Base-by-base conservation (phyloP, 768 basidiomycete genomes). In the Boletus rex-veris region DNA sequence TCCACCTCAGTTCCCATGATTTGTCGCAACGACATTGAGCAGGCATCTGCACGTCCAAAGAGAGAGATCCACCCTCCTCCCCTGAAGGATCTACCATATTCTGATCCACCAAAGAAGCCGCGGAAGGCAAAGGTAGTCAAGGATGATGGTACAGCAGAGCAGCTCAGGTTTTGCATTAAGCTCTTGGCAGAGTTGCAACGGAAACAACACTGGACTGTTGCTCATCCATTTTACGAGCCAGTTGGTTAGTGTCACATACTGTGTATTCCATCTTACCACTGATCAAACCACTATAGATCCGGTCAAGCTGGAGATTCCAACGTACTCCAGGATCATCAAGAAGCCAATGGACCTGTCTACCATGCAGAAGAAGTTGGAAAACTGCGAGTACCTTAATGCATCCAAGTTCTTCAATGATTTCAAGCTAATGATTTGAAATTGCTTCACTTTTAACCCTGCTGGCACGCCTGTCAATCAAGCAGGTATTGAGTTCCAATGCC, bases 21-120 rank as follows among this genome's bases (percentile, higher is more conserved):
- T 60, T 82, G 92, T 51, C 88, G 92, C 43, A 87, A 85, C 24
- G 90, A 92, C 6, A 69, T 69, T 14, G 77, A 80, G 28, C 68
- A 71, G 53, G 76, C 72, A 21, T 67, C 78, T 21, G 80, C 81
- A 21, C 85, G 97, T n/a, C 96, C 96, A 2, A 98, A 98, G 74
- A 90, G 97, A 50, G 97, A 99, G 71, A 95, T 97, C 28, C 96
- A 98, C 66, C 92, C 96, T 4, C 96, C 95, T 10, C 88, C 92
- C 19, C 85, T 92, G 0, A 95, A 93, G 71, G 96, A 98, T 63
- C 71, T 94, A 10, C 81, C 87, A 0, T 97, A 96, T 67, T 81
- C 82, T 14, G 90, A 92, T 66, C 78, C 66, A 3, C 85, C 89
- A 30, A 87, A 85, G 74, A 86, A 86, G 69, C 71, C 77, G 51